Percentiles rank a stretch among this genome's conserved stretches.
Evolutionary conservation across 257 asterid species (phyloP).

Genomic region (Haberlea rhodopensis): DNA sequence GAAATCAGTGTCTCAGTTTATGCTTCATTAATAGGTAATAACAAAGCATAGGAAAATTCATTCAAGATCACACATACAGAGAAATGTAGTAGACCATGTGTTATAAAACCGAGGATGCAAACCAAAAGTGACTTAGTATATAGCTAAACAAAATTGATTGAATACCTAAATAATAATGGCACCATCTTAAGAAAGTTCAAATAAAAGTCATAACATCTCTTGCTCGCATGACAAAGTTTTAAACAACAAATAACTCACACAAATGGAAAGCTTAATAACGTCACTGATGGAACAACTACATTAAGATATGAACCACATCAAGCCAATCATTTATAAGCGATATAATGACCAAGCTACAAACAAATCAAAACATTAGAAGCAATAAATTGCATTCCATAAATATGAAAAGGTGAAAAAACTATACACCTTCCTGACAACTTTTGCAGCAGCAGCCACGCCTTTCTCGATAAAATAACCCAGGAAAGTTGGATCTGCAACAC

Average conservation of each 20-base stretch:
- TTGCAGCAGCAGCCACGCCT: conserved; percentile 87
- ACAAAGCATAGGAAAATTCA: too few relatives aligned
- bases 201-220: not conserved
- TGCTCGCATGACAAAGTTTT: not conserved
- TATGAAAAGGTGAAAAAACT: conserved; percentile 13
- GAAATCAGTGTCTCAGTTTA: too few relatives aligned
- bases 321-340: not conserved
- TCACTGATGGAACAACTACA: not conserved
- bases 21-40: too few relatives aligned
- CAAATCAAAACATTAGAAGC: not conserved
- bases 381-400: not conserved
- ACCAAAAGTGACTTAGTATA: not conserved
- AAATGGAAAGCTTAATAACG: not conserved
- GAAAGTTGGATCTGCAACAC: conserved; percentile 95
- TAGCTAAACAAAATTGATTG: not conserved
- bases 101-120: not conserved
- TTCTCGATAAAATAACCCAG: conserved; percentile 91
- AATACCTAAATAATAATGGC: not conserved
- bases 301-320: not conserved
- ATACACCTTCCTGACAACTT: conserved; percentile 70
- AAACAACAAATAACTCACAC: not conserved
- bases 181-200: not conserved
- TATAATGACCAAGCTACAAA: not conserved
- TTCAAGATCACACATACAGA: too few relatives aligned
- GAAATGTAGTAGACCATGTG: too few relatives aligned